These are phyloP conservation scores for Kwoniella shandongensis DNA, from an alignment of 768 basidiomycete species.

Conservation along the genomic window DNA sequence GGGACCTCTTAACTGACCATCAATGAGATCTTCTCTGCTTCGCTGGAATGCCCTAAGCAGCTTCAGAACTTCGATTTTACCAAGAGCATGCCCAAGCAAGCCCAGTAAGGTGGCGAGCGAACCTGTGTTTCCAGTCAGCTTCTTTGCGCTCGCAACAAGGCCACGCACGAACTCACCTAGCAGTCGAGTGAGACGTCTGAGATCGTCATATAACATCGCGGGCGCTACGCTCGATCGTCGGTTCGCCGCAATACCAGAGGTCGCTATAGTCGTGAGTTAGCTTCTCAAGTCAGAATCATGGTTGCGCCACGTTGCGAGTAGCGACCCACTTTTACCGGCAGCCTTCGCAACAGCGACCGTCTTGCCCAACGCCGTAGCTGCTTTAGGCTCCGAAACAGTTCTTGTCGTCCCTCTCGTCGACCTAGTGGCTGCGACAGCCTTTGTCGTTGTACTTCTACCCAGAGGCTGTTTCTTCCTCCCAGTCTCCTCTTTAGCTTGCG, in stretches of 20 bases:
- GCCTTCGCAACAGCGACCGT: not conserved
- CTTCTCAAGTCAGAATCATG: not conserved
- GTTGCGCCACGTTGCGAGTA: not conserved
- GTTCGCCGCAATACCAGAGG: not conserved
- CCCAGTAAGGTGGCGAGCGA: slow-evolving; percentile 62
- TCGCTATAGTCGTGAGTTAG: not conserved
- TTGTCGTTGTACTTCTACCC: slow-evolving; percentile 19
- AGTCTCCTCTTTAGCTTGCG: not conserved
- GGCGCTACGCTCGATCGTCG: slow-evolving; percentile 17
- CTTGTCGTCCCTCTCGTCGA: slow-evolving; percentile 5
- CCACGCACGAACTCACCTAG: slow-evolving; percentile 27
- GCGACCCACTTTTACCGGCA: slow-evolving; percentile 3
- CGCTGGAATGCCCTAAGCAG: slow-evolving; percentile 66
- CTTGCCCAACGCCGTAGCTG: not conserved
- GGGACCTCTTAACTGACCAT: slow-evolving; percentile 46
- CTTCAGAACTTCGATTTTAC: slow-evolving; percentile 68
- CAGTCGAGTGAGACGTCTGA: slow-evolving; percentile 23
- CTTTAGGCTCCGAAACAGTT: slow-evolving; percentile 16
- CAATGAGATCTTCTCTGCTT: slow-evolving; percentile 58
- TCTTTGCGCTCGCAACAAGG: not conserved
- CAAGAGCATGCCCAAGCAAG: slow-evolving; percentile 65
- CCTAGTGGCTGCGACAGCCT: slow-evolving; percentile 19
- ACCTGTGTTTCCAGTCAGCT: slow-evolving; percentile 21
- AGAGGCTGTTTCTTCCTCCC: slow-evolving; percentile 14
- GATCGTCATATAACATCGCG: slow-evolving; percentile 24